These are phyloP conservation scores for Raphanus raphanistrum DNA, from an alignment of 345 rosid species.

Conservation along the genomic window DNA sequence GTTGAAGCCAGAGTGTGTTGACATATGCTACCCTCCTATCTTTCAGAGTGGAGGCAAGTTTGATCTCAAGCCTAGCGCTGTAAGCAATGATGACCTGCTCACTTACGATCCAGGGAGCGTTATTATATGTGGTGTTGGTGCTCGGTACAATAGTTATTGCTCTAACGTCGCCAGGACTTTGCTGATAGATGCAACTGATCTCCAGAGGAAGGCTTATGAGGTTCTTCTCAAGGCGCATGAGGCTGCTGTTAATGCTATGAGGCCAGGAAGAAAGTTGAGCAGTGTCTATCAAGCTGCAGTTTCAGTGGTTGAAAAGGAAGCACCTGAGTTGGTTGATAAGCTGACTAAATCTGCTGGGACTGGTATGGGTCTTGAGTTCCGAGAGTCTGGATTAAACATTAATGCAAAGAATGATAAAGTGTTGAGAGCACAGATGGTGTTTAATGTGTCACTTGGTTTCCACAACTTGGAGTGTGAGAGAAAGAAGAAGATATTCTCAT, in stretches of 20 bases:
- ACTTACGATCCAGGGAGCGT: too few relatives aligned
- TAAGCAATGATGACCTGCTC: too few relatives aligned
- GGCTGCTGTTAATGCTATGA: slow-evolving; percentile 72
- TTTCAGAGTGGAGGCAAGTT: slow-evolving; percentile 91
- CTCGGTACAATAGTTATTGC: slow-evolving; percentile 89
- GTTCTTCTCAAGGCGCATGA: slow-evolving; percentile 89
- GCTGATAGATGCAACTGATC: slow-evolving; percentile 76
- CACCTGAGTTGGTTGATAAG: slow-evolving; percentile 69
- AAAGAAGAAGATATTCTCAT: slow-evolving; percentile 62
- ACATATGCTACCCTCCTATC: slow-evolving; percentile 92
- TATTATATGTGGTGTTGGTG: slow-evolving; percentile 80
- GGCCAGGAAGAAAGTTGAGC: slow-evolving; percentile 66
- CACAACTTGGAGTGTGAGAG: slow-evolving; percentile 71
- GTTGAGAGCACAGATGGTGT: slow-evolving; percentile 66
- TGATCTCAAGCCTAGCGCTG: slow-evolving; percentile 94
- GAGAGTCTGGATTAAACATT: slow-evolving; percentile 82
- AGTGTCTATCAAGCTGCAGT: slow-evolving; percentile 78
- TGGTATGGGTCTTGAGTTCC: slow-evolving; percentile 91
- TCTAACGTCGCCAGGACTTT: slow-evolving; percentile 82
- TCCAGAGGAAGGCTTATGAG: slow-evolving; percentile 84
- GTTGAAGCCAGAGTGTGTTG: too few relatives aligned
- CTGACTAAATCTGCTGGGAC: slow-evolving; percentile 94
- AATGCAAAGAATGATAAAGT: slow-evolving; percentile 72
- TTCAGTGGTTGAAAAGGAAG: slow-evolving; percentile 73
- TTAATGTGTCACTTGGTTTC: slow-evolving; percentile 85